Evolutionary conservation across 164 flowering plant genomes (phyloP).

Genomic region (Berberis vulgaris): DNA sequence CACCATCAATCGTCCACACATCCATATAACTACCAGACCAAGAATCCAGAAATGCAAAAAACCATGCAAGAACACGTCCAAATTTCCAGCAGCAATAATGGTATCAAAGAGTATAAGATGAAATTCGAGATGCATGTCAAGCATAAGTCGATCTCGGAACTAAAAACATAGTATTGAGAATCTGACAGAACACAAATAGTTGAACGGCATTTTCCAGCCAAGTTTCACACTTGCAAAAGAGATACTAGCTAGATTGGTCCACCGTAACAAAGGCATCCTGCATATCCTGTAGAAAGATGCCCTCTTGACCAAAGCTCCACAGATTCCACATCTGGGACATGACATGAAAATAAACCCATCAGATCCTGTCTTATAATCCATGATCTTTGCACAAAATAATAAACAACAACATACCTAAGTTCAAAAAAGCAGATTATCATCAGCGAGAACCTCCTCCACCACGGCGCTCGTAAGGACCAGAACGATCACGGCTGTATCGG

Average conservation of each 20-base stretch:
- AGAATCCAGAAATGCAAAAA: conserved; percentile 19
- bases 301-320: conserved; percentile 10
- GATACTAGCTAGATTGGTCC: conserved; percentile 19
- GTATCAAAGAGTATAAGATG: conserved; percentile 37
- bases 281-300: conserved; percentile 4
- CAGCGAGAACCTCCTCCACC: conserved; percentile 48
- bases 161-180: conserved; percentile 31
- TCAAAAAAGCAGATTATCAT: conserved; percentile 10
- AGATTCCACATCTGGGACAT: conserved; percentile 22
- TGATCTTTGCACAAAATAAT: not conserved
- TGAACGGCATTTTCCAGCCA: conserved; percentile 29
- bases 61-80: conserved; percentile 15
- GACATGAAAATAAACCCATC: conserved; percentile 6
- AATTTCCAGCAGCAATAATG: conserved; percentile 40
- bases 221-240: conserved; percentile 26
- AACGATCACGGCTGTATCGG: conserved; percentile 70
- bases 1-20: conserved; percentile 18
- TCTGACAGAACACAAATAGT: conserved; percentile 38
- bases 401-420: conserved; percentile 16
- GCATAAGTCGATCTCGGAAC: conserved; percentile 33
- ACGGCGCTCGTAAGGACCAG: conserved; percentile 93
- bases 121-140: conserved; percentile 32
- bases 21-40: conserved; percentile 19
- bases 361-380: not conserved
- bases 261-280: conserved; percentile 12